Conservation (phyloP, 176 grass and related monocot genomes). For the Hordeum marinum region DNA sequence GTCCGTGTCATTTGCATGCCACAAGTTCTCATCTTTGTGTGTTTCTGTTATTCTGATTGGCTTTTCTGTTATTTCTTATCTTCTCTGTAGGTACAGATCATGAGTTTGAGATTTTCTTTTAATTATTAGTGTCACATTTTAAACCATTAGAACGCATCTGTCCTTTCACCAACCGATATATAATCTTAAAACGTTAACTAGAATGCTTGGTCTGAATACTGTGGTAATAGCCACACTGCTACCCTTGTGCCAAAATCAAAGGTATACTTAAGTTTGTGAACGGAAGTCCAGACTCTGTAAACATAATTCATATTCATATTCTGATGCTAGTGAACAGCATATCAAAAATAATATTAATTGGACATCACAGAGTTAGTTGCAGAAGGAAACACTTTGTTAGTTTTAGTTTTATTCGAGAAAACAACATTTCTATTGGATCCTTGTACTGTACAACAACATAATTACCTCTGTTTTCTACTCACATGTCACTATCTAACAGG, state of each 20-base stretch:
- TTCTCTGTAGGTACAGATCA: background rate
- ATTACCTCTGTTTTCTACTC: background rate
- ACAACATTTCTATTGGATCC: background rate
- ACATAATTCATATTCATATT: background rate
- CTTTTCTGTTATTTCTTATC: background rate
- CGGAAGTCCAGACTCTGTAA: background rate
- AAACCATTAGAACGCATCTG: background rate
- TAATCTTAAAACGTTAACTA: background rate
- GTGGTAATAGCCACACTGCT: background rate
- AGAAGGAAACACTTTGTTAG: background rate
- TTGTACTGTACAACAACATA: background rate
- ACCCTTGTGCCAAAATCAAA: background rate
- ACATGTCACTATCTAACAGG: constrained; percentile 31
- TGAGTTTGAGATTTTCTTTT: background rate
- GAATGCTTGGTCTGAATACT: background rate
- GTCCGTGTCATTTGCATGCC: background rate
- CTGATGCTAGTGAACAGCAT: background rate
- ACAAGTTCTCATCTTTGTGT: background rate
- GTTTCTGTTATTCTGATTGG: background rate
- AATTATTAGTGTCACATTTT: background rate
- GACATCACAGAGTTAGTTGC: background rate
- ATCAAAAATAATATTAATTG: background rate
- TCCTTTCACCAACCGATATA: background rate
- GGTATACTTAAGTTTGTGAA: background rate
- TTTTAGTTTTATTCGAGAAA: background rate